Percentiles rank a stretch among this genome's conserved stretches.
Conservation (phyloP, 2,329 filamentous ascomycete genomes). For the Ambrosiella beaveri region DNA sequence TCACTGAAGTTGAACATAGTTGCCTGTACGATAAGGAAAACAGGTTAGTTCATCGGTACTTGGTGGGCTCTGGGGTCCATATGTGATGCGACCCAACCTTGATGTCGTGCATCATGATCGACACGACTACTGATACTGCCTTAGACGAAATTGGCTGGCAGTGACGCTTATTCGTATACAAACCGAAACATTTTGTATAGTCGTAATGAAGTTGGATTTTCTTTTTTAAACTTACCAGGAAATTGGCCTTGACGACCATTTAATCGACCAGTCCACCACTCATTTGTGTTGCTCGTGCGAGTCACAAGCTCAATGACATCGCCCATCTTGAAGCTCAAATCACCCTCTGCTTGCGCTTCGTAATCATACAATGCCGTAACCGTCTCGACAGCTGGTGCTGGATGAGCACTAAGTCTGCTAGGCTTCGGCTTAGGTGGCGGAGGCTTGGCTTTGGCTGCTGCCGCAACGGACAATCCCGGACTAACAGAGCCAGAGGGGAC, state of each 20-base stretch:
- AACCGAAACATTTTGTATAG: too few species aligned
- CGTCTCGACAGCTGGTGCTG: conserved; percentile 49
- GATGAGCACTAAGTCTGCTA: conserved; percentile 42
- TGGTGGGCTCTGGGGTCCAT: too few species aligned
- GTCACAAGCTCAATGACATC: conserved; percentile 79
- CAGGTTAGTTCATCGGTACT: conserved; percentile 1
- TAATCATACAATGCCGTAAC: conserved; percentile 92
- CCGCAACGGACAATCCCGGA: conserved; percentile 28
- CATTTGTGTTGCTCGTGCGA: conserved; percentile 77
- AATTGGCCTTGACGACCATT: conserved; percentile 77
- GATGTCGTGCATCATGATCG: not conserved
- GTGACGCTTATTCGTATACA: too few species aligned
- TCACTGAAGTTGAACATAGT: conserved; percentile 7
- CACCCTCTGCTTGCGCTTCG: conserved; percentile 84
- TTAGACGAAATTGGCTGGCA: not conserved
- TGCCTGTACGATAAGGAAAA: conserved; percentile 1
- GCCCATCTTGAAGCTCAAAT: conserved; percentile 75
- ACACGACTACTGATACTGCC: too few species aligned
- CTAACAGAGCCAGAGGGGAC: conserved; percentile 17
- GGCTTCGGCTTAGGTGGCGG: conserved; percentile 67
- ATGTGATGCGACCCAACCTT: not conserved
- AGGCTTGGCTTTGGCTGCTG: conserved; percentile 46
- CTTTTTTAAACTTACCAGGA: conserved; percentile 48
- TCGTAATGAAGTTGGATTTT: too few species aligned
- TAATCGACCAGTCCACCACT: conserved; percentile 87